phyloP scores from a whole-genome alignment of 2,329 filamentous ascomycete species.

The Exserohilum rostratum region DNA sequence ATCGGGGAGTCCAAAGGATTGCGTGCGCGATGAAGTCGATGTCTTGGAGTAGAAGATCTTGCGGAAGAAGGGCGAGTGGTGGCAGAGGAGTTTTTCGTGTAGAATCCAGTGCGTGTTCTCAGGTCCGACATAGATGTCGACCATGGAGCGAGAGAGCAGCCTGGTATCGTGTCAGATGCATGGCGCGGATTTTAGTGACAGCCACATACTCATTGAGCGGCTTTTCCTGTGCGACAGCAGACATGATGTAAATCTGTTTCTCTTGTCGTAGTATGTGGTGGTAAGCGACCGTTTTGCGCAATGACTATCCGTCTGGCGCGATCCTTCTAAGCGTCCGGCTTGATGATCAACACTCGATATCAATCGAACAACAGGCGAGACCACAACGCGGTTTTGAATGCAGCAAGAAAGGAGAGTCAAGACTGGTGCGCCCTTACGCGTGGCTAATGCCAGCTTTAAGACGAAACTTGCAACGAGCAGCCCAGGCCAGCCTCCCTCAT shows the following conservation, averaged over 20 bases:
- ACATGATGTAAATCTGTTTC: conserved; percentile 22
- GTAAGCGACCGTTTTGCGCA: conserved; percentile 10
- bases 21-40: conserved; percentile 32
- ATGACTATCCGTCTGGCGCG: conserved; percentile 1
- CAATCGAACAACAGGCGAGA: no score
- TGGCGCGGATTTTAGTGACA: background rate
- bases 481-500: background rate
- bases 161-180: conserved; percentile 32
- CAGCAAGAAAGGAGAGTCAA: background rate
- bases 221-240: conserved; percentile 32
- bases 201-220: conserved; percentile 43
- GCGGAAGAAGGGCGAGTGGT: conserved; percentile 61
- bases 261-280: background rate
- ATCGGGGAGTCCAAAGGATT: conserved; percentile 58
- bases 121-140: conserved; percentile 62
- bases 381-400: no score
- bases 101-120: conserved; percentile 62
- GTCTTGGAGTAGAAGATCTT: conserved; percentile 56
- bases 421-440: background rate
- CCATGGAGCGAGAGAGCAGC: conserved; percentile 61
- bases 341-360: no score
- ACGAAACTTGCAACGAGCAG: background rate
- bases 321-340: no score
- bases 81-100: conserved; percentile 62
- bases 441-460: conserved; percentile 16